Evolutionary conservation across 2,329 filamentous ascomycete species (phyloP), one percentile per base, ranked within the genome.

Genomic region (Fusarium domesticum): DNA sequence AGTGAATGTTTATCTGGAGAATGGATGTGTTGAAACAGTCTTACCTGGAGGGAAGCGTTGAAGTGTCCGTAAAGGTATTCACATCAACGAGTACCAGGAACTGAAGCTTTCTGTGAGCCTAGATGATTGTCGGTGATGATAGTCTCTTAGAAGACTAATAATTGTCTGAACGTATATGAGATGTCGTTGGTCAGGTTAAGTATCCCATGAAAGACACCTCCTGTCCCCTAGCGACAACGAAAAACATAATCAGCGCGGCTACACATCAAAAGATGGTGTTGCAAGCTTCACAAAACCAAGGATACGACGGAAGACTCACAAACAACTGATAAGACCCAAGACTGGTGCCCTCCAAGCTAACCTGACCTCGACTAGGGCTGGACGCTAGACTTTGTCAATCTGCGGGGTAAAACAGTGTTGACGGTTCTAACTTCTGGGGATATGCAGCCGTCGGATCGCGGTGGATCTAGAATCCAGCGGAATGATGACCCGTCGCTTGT

Each of bases 361-460:
- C 23, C 23, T 28, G 8, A 8, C 23, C 23, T 8, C 23, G 14
- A 10, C 23, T 28, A 28, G 23, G 7, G 6, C 23, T 12, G 14
- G 14, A 28, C 23, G 8, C 14, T 11, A 8, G 7, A 6, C 35
- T 23, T 30, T 3, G 12, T 15, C 19, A 23, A 23, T 37, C 25
- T 37, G 35, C 35, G 35, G 35, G 35, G 35, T 37, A 37, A 10
- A 28, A 10, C 7, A 19, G 15, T 19, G 19, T 23, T 25, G 23
- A 12, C 14, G 14, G 10, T 28, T 8, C 8, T 28, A 11, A 8
- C 4, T 28, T 28, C 14, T 28, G 23, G 10, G 10, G 35, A 36
- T 33, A 19, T 45, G 43, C 33, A 40, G 32, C 43, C 43, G 43
- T 45, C 43, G 43, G 37, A 45, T 45, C 43, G 23, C 14, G n/a